A percentile compares a stretch with the other conserved stretches of the same genome.
phyloP scores from a whole-genome alignment of 192 early-diverging fungal species.

The Piromyces sp. region DNA sequence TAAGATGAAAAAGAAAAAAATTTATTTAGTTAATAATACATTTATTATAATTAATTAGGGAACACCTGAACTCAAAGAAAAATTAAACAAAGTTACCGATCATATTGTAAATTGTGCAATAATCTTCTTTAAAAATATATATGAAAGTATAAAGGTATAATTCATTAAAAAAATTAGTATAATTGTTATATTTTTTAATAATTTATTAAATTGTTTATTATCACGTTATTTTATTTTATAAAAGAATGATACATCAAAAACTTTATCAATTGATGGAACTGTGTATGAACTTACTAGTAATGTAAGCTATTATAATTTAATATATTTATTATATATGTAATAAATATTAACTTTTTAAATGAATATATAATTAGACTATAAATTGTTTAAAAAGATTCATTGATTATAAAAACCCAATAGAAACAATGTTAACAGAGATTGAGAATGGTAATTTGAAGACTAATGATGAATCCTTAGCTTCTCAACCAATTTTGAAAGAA shows the following conservation, averaged over 20 bases:
- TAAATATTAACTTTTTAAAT: too few species aligned
- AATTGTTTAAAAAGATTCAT: slow-evolving; percentile 23
- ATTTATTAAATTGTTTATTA: too few species aligned
- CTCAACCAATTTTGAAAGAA: neutral
- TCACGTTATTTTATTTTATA: neutral
- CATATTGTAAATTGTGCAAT: neutral
- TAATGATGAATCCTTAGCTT: neutral
- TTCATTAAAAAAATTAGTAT: too few species aligned
- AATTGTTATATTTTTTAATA: too few species aligned
- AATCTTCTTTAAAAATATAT: slow-evolving; percentile 42
- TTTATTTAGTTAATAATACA: too few species aligned
- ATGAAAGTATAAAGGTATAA: slow-evolving; percentile 54
- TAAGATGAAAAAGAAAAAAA: neutral
- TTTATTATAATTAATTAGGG: too few species aligned
- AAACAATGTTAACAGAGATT: slow-evolving; percentile 13
- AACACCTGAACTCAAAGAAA: neutral
- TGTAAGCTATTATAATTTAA: slow-evolving; percentile 16
- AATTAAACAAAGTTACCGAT: neutral
- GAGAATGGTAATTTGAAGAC: neutral
- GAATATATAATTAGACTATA: slow-evolving; percentile 14
- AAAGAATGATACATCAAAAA: slow-evolving; percentile 19
- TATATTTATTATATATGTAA: too few species aligned
- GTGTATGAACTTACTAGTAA: slow-evolving; percentile 66
- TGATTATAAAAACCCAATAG: slow-evolving; percentile 15
- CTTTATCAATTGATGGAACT: slow-evolving; percentile 57